These are phyloP conservation scores for Patellifolia procumbens DNA, from an alignment of 179 eudicot species.

Conservation along the genomic window DNA sequence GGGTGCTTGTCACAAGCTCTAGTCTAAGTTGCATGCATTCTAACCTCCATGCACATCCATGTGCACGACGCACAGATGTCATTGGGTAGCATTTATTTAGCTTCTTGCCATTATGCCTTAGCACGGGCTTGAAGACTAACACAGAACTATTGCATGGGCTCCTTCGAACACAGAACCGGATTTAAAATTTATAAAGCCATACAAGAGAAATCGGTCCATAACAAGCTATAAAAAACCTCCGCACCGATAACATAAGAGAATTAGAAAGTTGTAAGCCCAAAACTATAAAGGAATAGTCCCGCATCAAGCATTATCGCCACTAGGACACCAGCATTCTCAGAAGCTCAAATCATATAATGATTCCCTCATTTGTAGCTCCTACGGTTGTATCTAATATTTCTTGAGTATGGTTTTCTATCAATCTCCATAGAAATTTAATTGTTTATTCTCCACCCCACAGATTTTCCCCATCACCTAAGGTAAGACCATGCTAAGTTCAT, in stretches of 20 bases:
- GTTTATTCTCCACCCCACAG: background rate
- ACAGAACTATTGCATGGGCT: background rate
- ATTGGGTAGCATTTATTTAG: background rate
- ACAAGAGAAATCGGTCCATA: background rate
- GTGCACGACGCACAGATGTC: background rate
- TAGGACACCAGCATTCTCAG: conserved; percentile 5
- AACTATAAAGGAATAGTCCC: background rate
- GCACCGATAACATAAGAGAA: background rate
- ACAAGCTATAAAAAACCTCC: background rate
- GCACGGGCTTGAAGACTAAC: background rate
- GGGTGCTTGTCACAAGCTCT: background rate
- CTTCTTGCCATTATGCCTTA: background rate
- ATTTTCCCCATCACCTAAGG: background rate
- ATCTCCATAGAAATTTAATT: background rate
- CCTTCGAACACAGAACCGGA: background rate
- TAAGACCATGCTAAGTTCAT: background rate
- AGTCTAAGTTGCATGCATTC: background rate
- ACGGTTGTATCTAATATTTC: background rate
- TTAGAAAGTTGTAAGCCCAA: background rate
- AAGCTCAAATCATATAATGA: conserved; percentile 8
- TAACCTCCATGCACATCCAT: background rate
- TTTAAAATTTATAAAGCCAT: background rate
- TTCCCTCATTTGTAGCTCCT: background rate
- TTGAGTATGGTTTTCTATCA: too few species aligned
- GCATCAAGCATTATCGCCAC: background rate